Base-by-base conservation (phyloP, 2,329 filamentous ascomycete species). In the Laburnicola sp. region DNA sequence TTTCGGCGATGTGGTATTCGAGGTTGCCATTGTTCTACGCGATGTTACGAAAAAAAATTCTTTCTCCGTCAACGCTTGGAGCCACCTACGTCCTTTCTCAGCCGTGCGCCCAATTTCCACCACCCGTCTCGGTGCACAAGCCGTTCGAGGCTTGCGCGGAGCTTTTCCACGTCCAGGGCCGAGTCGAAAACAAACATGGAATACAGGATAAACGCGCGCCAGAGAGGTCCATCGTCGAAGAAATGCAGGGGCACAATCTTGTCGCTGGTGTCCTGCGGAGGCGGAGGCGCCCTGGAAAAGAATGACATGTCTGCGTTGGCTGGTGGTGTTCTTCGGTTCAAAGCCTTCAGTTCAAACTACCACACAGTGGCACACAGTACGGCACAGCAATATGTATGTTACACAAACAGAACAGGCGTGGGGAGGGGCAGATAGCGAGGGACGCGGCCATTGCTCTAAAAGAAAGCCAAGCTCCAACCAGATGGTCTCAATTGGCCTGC, bases 131-230 rank as follows among this genome's bases (percentile, higher is more conserved):
- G 22, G 11, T 21, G 26, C n/a, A 51, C 28, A 39, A 51, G 42
- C 2, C 36, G 25, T 23, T 45, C 28, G 30, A 51, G 48, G 28
- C 42, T 46, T 27, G 42, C 25, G 2, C 25, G 41, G 10, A 51
- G 48, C 35, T 37, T 45, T 4, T 51, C 48, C 7, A 28, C 41
- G 23, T 51, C 41, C 3, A 51, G 42, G 21, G 36, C 36, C n/a
- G 34, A n/a, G 26, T 51, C 48, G 30, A 45, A 41, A 23, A 51
- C 48, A 9, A 51, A 41, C 22, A 46, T 35, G 16, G n/a, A 32
- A 36, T 45, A 34, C 3, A 51, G 22, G 23, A 40, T 40, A 30
- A 46, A 45, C 8, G 34, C 27, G 8, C 30, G 26, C 41, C 35
- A 45, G 3, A 51, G 10, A 16, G 22, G 35, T 3, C 36, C 36